Percentiles rank a stretch among this genome's conserved stretches.
These are phyloP conservation scores for Triticum monococcum DNA, from an alignment of 176 grass and related monocot species.

Conservation along the genomic window DNA sequence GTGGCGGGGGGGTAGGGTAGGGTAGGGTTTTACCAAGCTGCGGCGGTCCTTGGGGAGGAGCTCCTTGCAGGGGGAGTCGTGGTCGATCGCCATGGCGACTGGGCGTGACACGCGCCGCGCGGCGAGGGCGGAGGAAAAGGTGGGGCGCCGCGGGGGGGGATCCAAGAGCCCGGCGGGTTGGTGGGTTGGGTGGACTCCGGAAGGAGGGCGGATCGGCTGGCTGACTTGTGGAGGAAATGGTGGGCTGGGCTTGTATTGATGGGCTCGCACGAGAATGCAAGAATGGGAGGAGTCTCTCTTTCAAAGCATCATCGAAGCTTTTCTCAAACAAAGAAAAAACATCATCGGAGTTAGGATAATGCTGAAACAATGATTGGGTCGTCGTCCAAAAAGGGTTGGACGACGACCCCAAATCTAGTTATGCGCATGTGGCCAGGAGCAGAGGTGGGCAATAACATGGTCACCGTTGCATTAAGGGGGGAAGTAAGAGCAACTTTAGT, in stretches of 20 bases:
- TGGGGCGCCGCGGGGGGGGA: not conserved
- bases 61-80: constrained; percentile 64
- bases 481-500: too few relatives aligned
- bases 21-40: constrained; percentile 40
- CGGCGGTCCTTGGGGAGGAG: constrained; percentile 57
- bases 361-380: too few relatives aligned
- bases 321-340: too few relatives aligned
- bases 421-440: too few relatives aligned
- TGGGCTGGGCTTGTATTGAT: not conserved
- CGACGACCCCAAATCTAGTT: too few relatives aligned
- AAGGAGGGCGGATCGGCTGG: not conserved
- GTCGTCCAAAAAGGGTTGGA: too few relatives aligned
- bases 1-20: too few relatives aligned
- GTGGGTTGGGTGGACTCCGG: not conserved
- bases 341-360: too few relatives aligned
- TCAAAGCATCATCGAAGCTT: too few relatives aligned
- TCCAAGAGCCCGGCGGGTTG: not conserved
- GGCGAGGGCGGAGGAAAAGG: not conserved
- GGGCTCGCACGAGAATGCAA: not conserved
- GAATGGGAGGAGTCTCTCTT: too few relatives aligned
- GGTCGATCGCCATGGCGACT: constrained; percentile 66
- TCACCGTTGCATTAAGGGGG: too few relatives aligned
- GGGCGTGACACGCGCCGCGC: constrained; percentile 9
- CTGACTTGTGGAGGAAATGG: not conserved
- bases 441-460: too few relatives aligned